These are phyloP conservation scores for Candida awuae DNA, from an alignment of 805 yeast species.

Conservation along the genomic window DNA sequence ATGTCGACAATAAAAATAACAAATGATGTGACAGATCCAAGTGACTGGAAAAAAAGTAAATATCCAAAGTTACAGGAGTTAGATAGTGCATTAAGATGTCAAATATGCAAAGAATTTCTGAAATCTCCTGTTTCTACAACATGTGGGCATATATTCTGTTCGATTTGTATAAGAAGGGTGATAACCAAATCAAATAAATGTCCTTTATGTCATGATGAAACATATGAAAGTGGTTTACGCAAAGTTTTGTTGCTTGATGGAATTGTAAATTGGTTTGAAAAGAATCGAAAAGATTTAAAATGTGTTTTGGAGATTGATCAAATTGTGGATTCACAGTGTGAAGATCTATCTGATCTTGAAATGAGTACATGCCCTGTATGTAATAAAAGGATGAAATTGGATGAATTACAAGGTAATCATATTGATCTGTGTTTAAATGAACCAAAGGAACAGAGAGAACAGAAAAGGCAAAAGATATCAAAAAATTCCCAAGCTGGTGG, in stretches of 20 bases:
- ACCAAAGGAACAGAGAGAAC: background rate
- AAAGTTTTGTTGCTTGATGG: slow-evolving; percentile 69
- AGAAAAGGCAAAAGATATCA: background rate
- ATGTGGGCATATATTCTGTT: slow-evolving; percentile 87
- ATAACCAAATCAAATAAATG: slow-evolving; percentile 54
- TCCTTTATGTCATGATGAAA: slow-evolving; percentile 69
- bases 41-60: slow-evolving; percentile 55
- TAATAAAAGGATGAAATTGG: slow-evolving; percentile 42
- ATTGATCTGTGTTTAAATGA: slow-evolving; percentile 48
- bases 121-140: slow-evolving; percentile 74
- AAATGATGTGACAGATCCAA: slow-evolving; percentile 48
- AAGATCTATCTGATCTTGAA: slow-evolving; percentile 18
- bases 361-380: slow-evolving; percentile 60
- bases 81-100: slow-evolving; percentile 72
- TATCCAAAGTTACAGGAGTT: slow-evolving; percentile 51
- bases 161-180: slow-evolving; percentile 72
- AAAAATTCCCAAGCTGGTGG: too few relatives aligned
- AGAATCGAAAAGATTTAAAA: slow-evolving; percentile 34
- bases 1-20: background rate
- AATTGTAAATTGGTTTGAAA: slow-evolving; percentile 44
- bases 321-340: slow-evolving; percentile 11
- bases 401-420: slow-evolving; percentile 49
- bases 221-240: slow-evolving; percentile 60
- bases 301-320: slow-evolving; percentile 21
- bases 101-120: slow-evolving; percentile 78